A percentile compares a stretch with the other conserved stretches of the same genome.
phyloP scores from a whole-genome alignment of 768 basidiomycete species.

The Lactarius indigo region DNA sequence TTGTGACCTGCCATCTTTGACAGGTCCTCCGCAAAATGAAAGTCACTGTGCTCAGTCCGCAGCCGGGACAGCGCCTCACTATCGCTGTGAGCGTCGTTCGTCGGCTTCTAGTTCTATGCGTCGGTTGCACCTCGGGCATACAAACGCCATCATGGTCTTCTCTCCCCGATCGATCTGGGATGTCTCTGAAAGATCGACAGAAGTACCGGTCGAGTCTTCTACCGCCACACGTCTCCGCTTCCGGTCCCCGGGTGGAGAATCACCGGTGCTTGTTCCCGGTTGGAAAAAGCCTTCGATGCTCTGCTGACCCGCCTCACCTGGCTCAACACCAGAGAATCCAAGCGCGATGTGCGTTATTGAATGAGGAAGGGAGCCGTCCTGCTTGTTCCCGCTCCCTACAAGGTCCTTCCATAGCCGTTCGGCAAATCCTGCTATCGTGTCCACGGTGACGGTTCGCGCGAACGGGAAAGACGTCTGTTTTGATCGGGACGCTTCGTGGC shows the following conservation, averaged over 20 bases:
- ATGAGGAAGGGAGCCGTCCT: conserved; percentile 39
- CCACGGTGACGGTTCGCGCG: conserved; percentile 65
- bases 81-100: conserved; percentile 21
- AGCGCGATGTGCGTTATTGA: conserved; percentile 72
- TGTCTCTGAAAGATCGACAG: not conserved
- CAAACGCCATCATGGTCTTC: not conserved
- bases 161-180: not conserved
- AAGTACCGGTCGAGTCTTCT: conserved; percentile 17
- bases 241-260: conserved; percentile 7
- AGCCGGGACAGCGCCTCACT: conserved; percentile 39
- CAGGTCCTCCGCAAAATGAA: conserved; percentile 81
- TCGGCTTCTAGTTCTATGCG: conserved; percentile 20
- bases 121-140: conserved; percentile 17
- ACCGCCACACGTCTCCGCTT: conserved; percentile 11
- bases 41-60: conserved; percentile 79
- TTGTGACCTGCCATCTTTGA: conserved; percentile 41
- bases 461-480: conserved; percentile 90
- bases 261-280: conserved; percentile 27
- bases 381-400: conserved; percentile 42
- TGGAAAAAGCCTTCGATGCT: conserved; percentile 87
- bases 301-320: conserved; percentile 72
- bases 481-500: conserved; percentile 33
- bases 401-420: conserved; percentile 87
- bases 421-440: conserved; percentile 70
- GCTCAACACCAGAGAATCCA: conserved; percentile 75